Evolutionary conservation across 2,329 filamentous ascomycete species (phyloP), one percentile per base, ranked within the genome.

Genomic region (Ophiostoma novo-ulmi): DNA sequence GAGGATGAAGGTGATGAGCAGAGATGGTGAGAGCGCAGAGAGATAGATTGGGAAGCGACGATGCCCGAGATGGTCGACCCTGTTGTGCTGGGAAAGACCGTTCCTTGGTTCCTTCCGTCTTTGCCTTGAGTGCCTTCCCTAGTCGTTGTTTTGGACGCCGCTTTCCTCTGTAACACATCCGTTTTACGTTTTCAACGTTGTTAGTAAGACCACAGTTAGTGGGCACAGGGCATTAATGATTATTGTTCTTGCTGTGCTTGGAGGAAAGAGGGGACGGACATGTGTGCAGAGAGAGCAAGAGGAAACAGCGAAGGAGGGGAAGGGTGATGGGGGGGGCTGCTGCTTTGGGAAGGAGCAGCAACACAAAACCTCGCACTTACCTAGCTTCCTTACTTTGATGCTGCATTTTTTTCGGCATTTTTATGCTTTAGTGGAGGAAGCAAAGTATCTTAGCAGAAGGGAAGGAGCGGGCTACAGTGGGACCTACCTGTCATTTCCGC

Each of bases 231-330:
- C 58, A 39, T 58, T 65, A 20, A 39, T 39, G 36, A n/a, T 36
- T 20, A 22, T 55, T 44, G 41, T 20, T n/a, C n/a, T 55, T n/a
- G 48, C 17, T 35, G 26, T 65, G 20, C 41, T 67, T 58, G 38
- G 17, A 26, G 65, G 69, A 70, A 68, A 55, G 70, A 70, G 70
- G 70, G 41, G 66, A 65, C 52, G 41, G 66, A 65, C 52, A 61
- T 63, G 70, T 66, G 69, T 52, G 58, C 48, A 26, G 67, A 26
- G 44, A 48, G 44, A 69, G 48, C 20, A 64, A 58, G 55, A 41
- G 67, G 67, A 69, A 69, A 38, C 44, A 48, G 48, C 67, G 39
- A 67, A 71, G 61, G 70, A 71, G 70, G 70, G 70, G 67, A 64
- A 36, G 38, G 48, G 36, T 31, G 14, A 22, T 13, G 20, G 41